A percentile compares a stretch with the other conserved stretches of the same genome.
phyloP scores from a whole-genome alignment of 2,329 filamentous ascomycete species.

The Botrytis tulipae region DNA sequence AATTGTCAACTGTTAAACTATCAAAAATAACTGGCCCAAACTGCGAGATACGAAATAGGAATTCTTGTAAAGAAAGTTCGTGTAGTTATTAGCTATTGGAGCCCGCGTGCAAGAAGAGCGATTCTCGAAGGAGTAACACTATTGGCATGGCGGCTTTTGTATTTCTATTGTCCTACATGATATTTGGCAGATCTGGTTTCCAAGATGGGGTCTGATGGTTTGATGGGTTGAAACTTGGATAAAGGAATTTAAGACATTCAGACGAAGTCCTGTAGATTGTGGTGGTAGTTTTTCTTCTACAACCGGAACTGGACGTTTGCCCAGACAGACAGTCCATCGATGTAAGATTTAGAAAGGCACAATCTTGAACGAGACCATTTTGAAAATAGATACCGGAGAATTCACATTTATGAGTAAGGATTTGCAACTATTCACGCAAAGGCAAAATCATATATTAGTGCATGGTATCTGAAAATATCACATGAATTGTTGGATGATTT shows the following conservation, averaged over 20 bases:
- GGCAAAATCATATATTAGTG: not conserved
- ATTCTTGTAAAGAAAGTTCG: not conserved
- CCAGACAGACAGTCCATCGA: not conserved
- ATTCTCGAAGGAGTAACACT: too few species aligned
- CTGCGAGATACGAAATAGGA: not conserved
- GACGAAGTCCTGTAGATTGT: not conserved
- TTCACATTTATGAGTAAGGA: not conserved
- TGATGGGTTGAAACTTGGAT: not conserved
- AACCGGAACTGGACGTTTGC: not conserved
- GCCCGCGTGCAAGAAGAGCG: too few species aligned
- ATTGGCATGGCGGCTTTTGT: too few species aligned
- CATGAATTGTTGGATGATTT: not conserved
- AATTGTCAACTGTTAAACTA: accelerated
- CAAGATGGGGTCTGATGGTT: not conserved
- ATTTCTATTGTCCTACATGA: not conserved
- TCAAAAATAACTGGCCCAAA: accelerated
- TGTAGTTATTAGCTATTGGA: not conserved
- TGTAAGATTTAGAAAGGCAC: not conserved
- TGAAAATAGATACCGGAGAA: too few species aligned
- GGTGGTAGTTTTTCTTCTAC: not conserved
- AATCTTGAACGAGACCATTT: too few species aligned
- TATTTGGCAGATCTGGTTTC: too few species aligned
- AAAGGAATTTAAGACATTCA: too few species aligned
- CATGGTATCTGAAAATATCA: not conserved
- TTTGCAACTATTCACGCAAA: not conserved